A percentile compares a stretch with the other conserved stretches of the same genome.
Evolutionary conservation across 1,284 basidiomycete species (phyloP).

Genomic region (Earliella scabrosa): DNA sequence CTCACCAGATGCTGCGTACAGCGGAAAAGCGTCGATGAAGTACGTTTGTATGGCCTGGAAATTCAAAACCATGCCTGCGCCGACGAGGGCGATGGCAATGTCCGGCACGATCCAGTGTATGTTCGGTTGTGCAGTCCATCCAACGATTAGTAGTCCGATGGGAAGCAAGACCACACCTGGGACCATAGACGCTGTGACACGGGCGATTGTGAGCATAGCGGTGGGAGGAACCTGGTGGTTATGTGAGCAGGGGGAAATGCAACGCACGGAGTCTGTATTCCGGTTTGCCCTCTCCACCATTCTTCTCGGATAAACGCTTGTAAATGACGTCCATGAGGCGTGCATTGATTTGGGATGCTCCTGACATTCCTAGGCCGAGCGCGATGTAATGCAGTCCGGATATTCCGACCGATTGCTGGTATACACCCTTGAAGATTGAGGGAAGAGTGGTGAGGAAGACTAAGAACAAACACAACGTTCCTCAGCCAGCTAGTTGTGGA

Average conservation of each 20-base stretch:
- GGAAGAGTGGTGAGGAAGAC: constrained; percentile 73
- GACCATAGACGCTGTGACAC: constrained; percentile 56
- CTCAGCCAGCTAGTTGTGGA: neutral
- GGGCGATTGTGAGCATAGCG: too few species aligned
- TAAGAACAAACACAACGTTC: constrained; percentile 24
- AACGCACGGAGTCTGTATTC: constrained; percentile 48
- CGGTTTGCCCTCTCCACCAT: constrained; percentile 59
- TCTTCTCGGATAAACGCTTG: constrained; percentile 49
- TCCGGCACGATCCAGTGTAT: constrained; percentile 73
- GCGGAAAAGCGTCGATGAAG: constrained; percentile 67
- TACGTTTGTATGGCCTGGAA: constrained; percentile 70
- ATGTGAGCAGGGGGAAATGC: too few species aligned
- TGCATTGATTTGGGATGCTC: constrained; percentile 63
- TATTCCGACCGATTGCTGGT: constrained; percentile 55
- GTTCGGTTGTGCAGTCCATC: constrained; percentile 63
- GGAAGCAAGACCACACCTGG: constrained; percentile 59
- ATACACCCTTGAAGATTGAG: constrained; percentile 56
- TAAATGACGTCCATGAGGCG: constrained; percentile 60
- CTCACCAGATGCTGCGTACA: constrained; percentile 65
- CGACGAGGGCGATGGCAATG: constrained; percentile 60
- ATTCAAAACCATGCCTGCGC: constrained; percentile 55
- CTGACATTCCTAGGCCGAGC: constrained; percentile 52
- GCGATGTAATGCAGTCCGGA: constrained; percentile 68
- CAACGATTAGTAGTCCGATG: constrained; percentile 63
- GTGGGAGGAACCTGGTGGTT: too few species aligned